Evolutionary conservation across 2,329 filamentous ascomycete genomes (phyloP).

Genomic region (Claviceps lovelessii): DNA sequence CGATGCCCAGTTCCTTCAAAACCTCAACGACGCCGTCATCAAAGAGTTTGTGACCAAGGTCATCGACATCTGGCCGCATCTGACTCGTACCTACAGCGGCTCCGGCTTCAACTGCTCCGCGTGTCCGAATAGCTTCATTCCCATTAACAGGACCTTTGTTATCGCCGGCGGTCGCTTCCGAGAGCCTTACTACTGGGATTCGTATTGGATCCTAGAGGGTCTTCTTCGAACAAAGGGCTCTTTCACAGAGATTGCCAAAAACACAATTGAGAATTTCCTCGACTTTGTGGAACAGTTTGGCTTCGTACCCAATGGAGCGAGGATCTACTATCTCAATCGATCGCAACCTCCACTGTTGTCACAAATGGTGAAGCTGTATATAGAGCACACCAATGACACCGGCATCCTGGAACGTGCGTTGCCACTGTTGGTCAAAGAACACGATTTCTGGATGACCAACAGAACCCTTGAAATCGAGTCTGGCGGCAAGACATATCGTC

Average conservation of each 20-base stretch:
- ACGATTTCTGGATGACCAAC: slow-evolving; percentile 48
- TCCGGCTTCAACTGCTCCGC: slow-evolving; percentile 37
- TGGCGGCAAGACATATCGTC: slow-evolving; percentile 32
- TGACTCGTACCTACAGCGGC: slow-evolving; percentile 45
- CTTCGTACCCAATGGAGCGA: slow-evolving; percentile 55
- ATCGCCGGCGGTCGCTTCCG: slow-evolving; percentile 57
- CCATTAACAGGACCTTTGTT: slow-evolving; percentile 54
- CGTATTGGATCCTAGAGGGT: slow-evolving; percentile 54
- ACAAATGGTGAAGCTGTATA: slow-evolving; percentile 50
- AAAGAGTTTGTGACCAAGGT: slow-evolving; percentile 48
- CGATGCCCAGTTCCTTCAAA: slow-evolving; percentile 42
- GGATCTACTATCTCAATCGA: slow-evolving; percentile 53
- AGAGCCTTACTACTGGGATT: slow-evolving; percentile 60
- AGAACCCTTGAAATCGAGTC: slow-evolving; percentile 39
- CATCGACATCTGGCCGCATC: slow-evolving; percentile 54
- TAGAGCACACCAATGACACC: slow-evolving; percentile 50
- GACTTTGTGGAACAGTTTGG: slow-evolving; percentile 51
- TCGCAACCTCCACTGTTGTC: slow-evolving; percentile 53
- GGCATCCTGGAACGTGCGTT: slow-evolving; percentile 45
- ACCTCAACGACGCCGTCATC: slow-evolving; percentile 42
- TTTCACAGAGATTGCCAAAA: slow-evolving; percentile 47
- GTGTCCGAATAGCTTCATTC: slow-evolving; percentile 52
- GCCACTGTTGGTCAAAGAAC: slow-evolving; percentile 48
- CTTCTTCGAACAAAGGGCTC: slow-evolving; percentile 49
- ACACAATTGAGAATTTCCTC: slow-evolving; percentile 57